These are phyloP conservation scores for Moringa oleifera DNA, from an alignment of 345 rosid species.

Conservation along the genomic window DNA sequence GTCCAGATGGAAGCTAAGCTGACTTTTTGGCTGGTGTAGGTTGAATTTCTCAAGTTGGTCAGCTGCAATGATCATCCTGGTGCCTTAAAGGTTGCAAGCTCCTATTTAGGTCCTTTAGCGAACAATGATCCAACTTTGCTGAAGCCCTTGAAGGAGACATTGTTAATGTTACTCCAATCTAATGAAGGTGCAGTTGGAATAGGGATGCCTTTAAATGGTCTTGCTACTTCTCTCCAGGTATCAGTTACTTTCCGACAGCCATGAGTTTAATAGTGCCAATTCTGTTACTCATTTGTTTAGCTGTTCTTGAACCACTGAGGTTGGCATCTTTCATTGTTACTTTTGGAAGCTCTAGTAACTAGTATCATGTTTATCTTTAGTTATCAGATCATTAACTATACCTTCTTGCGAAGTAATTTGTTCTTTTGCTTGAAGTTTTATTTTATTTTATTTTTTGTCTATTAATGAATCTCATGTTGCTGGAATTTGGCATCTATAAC, in stretches of 20 bases:
- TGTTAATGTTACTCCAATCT: slow-evolving; percentile 65
- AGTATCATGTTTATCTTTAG: no score
- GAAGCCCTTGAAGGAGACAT: slow-evolving; percentile 86
- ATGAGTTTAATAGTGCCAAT: no score
- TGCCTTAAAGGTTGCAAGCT: slow-evolving; percentile 80
- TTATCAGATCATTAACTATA: no score
- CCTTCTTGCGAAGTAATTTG: not conserved
- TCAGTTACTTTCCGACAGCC: no score
- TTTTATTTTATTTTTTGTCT: no score
- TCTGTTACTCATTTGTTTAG: no score
- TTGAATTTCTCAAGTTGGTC: slow-evolving; percentile 81
- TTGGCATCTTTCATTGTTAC: no score
- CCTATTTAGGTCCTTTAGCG: slow-evolving; percentile 89
- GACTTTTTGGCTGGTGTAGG: slow-evolving; percentile 36
- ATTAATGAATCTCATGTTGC: not conserved
- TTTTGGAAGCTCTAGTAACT: no score
- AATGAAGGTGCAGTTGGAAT: slow-evolving; percentile 46
- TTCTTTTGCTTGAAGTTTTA: no score
- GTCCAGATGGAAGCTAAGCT: not conserved
- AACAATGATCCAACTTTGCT: slow-evolving; percentile 54
- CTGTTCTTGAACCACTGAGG: no score
- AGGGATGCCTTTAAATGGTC: slow-evolving; percentile 64
- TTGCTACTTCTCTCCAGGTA: slow-evolving; percentile 91
- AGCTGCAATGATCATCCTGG: slow-evolving; percentile 64
- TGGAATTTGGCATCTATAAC: not conserved